Evolutionary conservation across 2,329 filamentous ascomycete species (phyloP), one percentile per base, ranked within the genome.

Genomic region (Beauveria sp.): DNA sequence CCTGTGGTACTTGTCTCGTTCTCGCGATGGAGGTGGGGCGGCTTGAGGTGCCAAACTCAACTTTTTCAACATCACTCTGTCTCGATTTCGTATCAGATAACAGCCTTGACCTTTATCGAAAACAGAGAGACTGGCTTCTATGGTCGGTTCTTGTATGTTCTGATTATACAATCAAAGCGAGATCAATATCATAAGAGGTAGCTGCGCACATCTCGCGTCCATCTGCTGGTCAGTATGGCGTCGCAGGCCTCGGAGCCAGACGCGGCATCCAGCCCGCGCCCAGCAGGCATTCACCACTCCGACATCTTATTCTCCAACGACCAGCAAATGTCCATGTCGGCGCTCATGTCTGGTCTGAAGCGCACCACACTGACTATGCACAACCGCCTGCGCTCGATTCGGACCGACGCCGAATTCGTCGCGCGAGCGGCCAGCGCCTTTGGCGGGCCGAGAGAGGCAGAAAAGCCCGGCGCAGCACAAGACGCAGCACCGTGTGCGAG

Each of bases 361-460:
- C 85, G 88, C 66, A 85, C 88, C 24, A 89, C 90, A 24, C 82
- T 96, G 55, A 89, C 88, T 64, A 84, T 94, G 64, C 81, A 84
- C 65, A 96, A 97, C 76, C 88, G 93, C 18, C 84, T 99, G 14
- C 76, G 78, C 34, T 96, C 91, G 30, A 93, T 97, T 71, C 77
- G 80, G 63, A 76, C 81, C 30, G 94, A 97, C 73, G 87, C 91
- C 9, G 72, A 72, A 1, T 97, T 97, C 71, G 90, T 94, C 24
- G 72, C 77, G 26, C 71, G 77, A 8, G 86, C 91, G 0, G 81
- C 84, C 1, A 71, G 73, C 1, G 78, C 80, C 0, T 84, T 80
- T 61, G 67, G 62, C 24, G 41, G 50, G 2, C 47, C 40, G 5
- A 8, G 18, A 22, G 10, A 5, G 0, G 9, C 5, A 34, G 28